These are phyloP conservation scores for Corymbia citriodora DNA, from an alignment of 441 rosid species.

Conservation along the genomic window DNA sequence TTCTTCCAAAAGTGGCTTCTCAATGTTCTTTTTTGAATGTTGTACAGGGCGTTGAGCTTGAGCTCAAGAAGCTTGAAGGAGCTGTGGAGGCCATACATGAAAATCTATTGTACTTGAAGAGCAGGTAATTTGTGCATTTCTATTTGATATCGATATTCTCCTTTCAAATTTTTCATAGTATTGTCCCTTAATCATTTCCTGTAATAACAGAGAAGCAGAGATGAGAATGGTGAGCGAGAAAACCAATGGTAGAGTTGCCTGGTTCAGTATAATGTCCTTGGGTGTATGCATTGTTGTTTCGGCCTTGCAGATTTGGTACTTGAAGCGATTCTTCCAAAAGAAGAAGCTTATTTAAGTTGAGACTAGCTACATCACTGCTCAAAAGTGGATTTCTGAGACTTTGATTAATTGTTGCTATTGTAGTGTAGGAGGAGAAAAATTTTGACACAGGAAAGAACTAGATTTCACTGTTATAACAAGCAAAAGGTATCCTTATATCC, in stretches of 20 bases:
- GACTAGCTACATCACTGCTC: not conserved
- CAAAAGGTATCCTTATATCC: not conserved
- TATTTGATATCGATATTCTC: not conserved
- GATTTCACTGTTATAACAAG: not conserved
- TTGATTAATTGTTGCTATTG: not conserved
- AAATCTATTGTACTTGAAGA: slow-evolving; percentile 53
- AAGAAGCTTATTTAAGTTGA: slow-evolving; percentile 5
- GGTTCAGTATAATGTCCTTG: slow-evolving; percentile 10
- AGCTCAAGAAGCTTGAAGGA: slow-evolving; percentile 83
- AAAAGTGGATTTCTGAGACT: not conserved
- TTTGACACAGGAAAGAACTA: not conserved
- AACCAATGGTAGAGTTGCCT: slow-evolving; percentile 10
- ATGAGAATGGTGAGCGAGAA: slow-evolving; percentile 9
- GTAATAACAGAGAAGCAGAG: slow-evolving; percentile 2
- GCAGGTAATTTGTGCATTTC: slow-evolving; percentile 34
- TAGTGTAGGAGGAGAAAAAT: not conserved
- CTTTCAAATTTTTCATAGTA: not conserved
- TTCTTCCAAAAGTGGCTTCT: not conserved
- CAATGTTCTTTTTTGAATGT: not conserved
- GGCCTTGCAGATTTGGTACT: slow-evolving; percentile 10
- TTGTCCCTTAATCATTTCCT: not conserved
- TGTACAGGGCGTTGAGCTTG: slow-evolving; percentile 81
- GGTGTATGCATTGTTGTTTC: slow-evolving; percentile 4
- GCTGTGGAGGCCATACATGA: slow-evolving; percentile 83
- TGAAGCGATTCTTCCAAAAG: slow-evolving; percentile 13